Evolutionary conservation across 768 basidiomycete genomes (phyloP).

Genomic region (Albatrellus ellisii): DNA sequence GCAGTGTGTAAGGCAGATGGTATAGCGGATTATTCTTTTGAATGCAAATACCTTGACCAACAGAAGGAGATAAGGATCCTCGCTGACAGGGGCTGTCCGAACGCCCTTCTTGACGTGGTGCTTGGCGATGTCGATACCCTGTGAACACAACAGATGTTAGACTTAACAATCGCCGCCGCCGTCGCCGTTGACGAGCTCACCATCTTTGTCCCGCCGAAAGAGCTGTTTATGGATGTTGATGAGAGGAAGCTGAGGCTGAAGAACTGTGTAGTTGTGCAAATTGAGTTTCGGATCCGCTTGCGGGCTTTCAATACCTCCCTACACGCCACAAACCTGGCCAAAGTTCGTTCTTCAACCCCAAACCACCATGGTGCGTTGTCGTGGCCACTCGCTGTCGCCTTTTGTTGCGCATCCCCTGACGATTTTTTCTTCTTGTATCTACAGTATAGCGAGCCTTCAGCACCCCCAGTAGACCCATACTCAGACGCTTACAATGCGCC

Average conservation of each 20-base stretch:
- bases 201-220: slow-evolving; percentile 49
- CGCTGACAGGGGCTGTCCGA: slow-evolving; percentile 91
- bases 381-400: slow-evolving; percentile 8
- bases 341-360: slow-evolving; percentile 20
- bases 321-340: slow-evolving; percentile 17
- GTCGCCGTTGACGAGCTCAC: slow-evolving; percentile 45
- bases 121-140: slow-evolving; percentile 92
- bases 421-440: slow-evolving; percentile 12
- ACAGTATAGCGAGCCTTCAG: slow-evolving; percentile 54
- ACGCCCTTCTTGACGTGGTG: slow-evolving; percentile 99
- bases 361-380: slow-evolving; percentile 54
- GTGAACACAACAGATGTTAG: slow-evolving; percentile 6
- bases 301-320: slow-evolving; percentile 1
- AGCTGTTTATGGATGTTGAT: slow-evolving; percentile 34
- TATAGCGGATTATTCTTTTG: slow-evolving; percentile 7
- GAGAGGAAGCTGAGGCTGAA: slow-evolving; percentile 35
- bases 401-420: slow-evolving; percentile 4
- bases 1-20: slow-evolving; percentile 5
- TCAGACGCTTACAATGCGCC: slow-evolving; percentile 71
- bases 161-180: slow-evolving; percentile 14
- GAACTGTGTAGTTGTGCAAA: slow-evolving; percentile 41
- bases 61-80: slow-evolving; percentile 97
- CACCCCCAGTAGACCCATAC: slow-evolving; percentile 62
- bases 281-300: slow-evolving; percentile 21
- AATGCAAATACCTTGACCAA: slow-evolving; percentile 73